These are phyloP conservation scores for Arthrobotrys entomopaga DNA, from an alignment of 2,329 filamentous ascomycete species.

Conservation along the genomic window DNA sequence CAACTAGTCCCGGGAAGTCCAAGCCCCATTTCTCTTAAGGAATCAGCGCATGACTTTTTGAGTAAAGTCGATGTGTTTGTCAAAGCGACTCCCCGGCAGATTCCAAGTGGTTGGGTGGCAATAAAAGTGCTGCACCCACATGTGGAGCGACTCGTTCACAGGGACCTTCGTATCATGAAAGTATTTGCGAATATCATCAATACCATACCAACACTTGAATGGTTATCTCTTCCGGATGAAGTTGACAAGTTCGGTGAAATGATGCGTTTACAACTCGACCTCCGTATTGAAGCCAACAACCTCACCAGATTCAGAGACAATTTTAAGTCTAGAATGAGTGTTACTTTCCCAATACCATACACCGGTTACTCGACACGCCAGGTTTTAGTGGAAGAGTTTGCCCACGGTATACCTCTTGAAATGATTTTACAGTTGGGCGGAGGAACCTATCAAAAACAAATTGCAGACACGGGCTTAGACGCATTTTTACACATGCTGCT, in stretches of 20 bases:
- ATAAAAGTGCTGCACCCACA: slow-evolving; percentile 94
- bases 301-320: slow-evolving; percentile 86
- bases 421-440: slow-evolving; percentile 92
- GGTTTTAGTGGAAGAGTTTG: slow-evolving; percentile 94
- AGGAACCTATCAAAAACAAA: slow-evolving; percentile 90
- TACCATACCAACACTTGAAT: slow-evolving; percentile 90
- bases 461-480: slow-evolving; percentile 92
- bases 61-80: slow-evolving; percentile 86
- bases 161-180: slow-evolving; percentile 91
- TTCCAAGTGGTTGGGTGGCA: slow-evolving; percentile 91
- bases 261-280: slow-evolving; percentile 97
- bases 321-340: slow-evolving; percentile 87
- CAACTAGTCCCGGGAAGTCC: slow-evolving; percentile 58
- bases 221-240: slow-evolving; percentile 95
- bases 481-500: slow-evolving; percentile 96
- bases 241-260: slow-evolving; percentile 94
- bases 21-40: slow-evolving; percentile 8
- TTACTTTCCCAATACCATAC: slow-evolving; percentile 97
- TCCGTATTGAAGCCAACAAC: slow-evolving; percentile 94
- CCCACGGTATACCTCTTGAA: slow-evolving; percentile 88
- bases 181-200: slow-evolving; percentile 90
- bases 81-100: slow-evolving; percentile 83
- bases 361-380: slow-evolving; percentile 90
- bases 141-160: slow-evolving; percentile 87
- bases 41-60: slow-evolving; percentile 64